Evolutionary conservation across 345 rosid genomes (phyloP).

Genomic region (Rhodamnia argentea): DNA sequence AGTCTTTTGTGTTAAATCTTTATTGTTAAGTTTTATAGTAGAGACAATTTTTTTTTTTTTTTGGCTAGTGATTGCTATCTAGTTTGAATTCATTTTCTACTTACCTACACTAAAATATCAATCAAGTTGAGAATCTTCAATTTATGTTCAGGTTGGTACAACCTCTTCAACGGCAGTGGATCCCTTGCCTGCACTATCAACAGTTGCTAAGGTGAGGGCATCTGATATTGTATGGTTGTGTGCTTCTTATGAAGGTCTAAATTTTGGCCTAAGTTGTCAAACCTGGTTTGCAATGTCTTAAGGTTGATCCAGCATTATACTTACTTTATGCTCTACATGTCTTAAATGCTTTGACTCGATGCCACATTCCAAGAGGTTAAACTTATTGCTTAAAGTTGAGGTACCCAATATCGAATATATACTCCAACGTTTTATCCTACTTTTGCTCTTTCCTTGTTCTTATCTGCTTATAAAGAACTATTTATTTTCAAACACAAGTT

Average conservation of each 20-base stretch:
- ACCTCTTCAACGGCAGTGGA: slow-evolving; percentile 87
- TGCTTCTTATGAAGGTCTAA: background rate
- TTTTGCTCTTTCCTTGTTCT: background rate
- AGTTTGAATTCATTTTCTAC: background rate
- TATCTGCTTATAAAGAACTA: background rate
- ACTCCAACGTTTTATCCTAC: background rate
- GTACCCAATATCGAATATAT: background rate
- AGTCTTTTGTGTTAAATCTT: background rate
- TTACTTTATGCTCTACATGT: background rate
- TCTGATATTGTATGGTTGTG: background rate
- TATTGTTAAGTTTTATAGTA: background rate
- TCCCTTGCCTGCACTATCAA: slow-evolving; percentile 56
- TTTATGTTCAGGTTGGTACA: slow-evolving; percentile 57
- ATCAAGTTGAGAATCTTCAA: background rate
- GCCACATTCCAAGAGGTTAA: background rate
- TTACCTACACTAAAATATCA: background rate
- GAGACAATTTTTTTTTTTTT: background rate
- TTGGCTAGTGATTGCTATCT: background rate
- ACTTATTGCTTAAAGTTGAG: background rate
- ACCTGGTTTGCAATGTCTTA: background rate
- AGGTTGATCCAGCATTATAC: background rate
- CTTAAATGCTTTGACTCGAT: background rate
- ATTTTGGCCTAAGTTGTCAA: background rate
- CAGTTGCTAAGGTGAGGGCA: slow-evolving; percentile 48
- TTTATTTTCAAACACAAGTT: background rate